Evolutionary conservation across 1,284 basidiomycete genomes (phyloP), one percentile per base, ranked within the genome.

Genomic region (Ustilago lituana): DNA sequence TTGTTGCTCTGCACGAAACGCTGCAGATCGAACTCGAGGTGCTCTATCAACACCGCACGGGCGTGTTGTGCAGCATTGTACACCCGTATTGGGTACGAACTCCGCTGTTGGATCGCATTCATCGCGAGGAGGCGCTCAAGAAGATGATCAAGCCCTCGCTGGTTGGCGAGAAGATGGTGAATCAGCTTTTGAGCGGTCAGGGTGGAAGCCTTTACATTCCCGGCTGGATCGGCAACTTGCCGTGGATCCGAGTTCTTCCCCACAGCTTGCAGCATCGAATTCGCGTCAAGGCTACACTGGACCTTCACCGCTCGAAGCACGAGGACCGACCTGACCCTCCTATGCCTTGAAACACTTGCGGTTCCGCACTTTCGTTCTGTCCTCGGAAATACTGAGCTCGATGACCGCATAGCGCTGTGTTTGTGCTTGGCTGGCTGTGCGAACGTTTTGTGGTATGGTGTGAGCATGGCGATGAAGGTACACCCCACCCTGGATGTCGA

Each of bases 1-100:
- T 78, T 7, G 49, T 81, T 0, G 57, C 79, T 2, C 74, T 79
- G 26, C 73, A 77, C 59, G 79, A 81, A 54, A 69, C 73, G 22
- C 65, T 80, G 10, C 62, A 62, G 39, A 54, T 58, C 29, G 79
- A 81, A 52, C 64, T 81, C 33, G 60, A 74, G 9, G 43, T 68
- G 19, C 58, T 75, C 23, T 80, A 79, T 62, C 59, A 59, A 31
- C 55, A 70, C 22, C 59, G 69, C 11, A 66, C 51, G 3, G 71
- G 73, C 14, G 67, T 82, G 7, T 15, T 22, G 0, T 59, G 55
- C 47, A 32, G 23, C 8, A 62, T 65, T 24, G 57, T 40, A 1
- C 62, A 66, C 24, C 68, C 68, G 5, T 65, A 59, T 40, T 71
- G 68, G 68, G 41, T 55, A 17, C 4, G 7, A 5, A 66, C 62